Evolutionary conservation across 345 rosid species (phyloP), one percentile per base, ranked within the genome.

Genomic region (Brassica nigra): DNA sequence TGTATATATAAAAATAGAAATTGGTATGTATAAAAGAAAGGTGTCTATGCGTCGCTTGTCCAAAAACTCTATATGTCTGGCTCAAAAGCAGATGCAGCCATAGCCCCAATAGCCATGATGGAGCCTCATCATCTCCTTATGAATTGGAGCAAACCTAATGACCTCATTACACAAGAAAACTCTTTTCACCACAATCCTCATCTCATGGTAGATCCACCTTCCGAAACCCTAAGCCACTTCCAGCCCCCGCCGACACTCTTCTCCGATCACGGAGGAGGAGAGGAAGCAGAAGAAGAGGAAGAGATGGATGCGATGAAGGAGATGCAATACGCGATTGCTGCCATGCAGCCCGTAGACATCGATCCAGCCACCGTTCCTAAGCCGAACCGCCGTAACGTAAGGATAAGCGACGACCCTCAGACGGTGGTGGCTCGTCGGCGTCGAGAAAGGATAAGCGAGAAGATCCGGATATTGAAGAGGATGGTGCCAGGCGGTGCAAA

Each of bases 401-500:
- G 97, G 62, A 88, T 93, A 82, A 93, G 98, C 44, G 90, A 96
- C 5, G 98, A 96, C 44, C 98, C 98, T 1, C 98, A 96, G 78
- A 96, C 97, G 79, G 92, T 92, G 73, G 97, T 95, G 1, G 99
- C 99, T 1, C 92, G 99, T 7, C 92, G 87, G 66, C 75, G 99
- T 78, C 67, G 99, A 8, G 98, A 93, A 76, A 89, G 92, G 80
- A 93, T 96, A 57, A 93, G 98, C 77, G 99, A 96, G 78, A 96
- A 87, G 90, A 92, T 93, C 36, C 78, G 98, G 52, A 90, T 93
- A 61, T 86, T 96, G 6, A 95, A 96, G 78, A 80, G 97, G 78
- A 90, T 93, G 4, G 99, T 96, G 20, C 99, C 98, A 0, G 99
- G 98, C 0, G 98, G 97, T 18, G 92, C 88, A 1, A 96, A 93